Evolutionary conservation across 805 yeast genomes (phyloP), one percentile per base, ranked within the genome.

Genomic region (Nakazawaea laoshanensis): DNA sequence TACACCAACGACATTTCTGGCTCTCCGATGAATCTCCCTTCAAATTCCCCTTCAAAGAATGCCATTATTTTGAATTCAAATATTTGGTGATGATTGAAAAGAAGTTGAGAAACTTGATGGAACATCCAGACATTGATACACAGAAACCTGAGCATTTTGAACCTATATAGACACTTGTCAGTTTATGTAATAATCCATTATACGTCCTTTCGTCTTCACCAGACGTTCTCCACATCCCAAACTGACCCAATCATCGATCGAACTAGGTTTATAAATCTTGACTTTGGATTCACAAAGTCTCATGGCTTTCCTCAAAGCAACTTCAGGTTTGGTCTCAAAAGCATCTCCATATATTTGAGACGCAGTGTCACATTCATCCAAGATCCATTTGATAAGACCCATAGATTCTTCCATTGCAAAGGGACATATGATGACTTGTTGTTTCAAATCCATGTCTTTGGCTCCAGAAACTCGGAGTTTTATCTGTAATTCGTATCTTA

Each of bases 21-120:
- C 42, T 84, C 2, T 64, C 79, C 6, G 74, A 73, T 2, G 46
- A 54, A 2, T 76, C 87, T 1, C 95, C 95, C 0, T 55, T 85
- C 26, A 62, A 80, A 28, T 71, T 67, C 35, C 92, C 92, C 0
- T 57, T 80, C 24, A 68, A 67, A 42, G 87, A 85, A 48, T 75
- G 87, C 0, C 71, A 74, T 37, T 82, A 71, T 45, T 67, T 82
- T 16, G 32, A 30, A 12, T 35, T 35, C 33, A 35, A 35, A 16
- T 35, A 35, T 26, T 19, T 29, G 3, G 19, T 29, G 12, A 11
- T 22, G 9, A 35, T 35, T 14, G 37, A 35, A 7, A 14, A 17
- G 13, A 29, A 11, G 27, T 24, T 35, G 8, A 24, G 26, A 13
- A 26, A 26, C 4, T 5, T 35, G 13, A 11, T 35, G 21, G 13